Percentiles rank a stretch among this genome's conserved stretches.
phyloP scores from a whole-genome alignment of 768 basidiomycete species.

The Amanita molliuscula region DNA sequence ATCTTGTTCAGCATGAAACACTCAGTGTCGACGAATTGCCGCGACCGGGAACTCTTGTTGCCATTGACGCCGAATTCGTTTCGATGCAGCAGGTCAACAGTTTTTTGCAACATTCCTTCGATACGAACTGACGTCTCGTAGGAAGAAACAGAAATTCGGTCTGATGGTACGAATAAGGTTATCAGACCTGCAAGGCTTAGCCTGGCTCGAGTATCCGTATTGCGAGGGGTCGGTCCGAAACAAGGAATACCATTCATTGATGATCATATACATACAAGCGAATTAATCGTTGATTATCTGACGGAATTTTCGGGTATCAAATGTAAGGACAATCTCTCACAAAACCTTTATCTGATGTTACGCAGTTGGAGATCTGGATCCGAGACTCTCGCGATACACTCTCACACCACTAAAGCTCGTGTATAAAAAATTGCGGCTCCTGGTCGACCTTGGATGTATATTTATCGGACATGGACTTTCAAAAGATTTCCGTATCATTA shows the following conservation, averaged over 20 bases:
- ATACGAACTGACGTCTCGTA: slow-evolving; percentile 17
- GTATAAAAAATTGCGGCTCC: slow-evolving; percentile 90
- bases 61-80: slow-evolving; percentile 98
- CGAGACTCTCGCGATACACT: slow-evolving; percentile 71
- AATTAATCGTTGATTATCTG: slow-evolving; percentile 90
- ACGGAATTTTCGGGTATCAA: slow-evolving; percentile 96
- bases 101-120: background rate
- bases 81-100: slow-evolving; percentile 80
- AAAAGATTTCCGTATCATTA: slow-evolving; percentile 98
- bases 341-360: slow-evolving; percentile 4
- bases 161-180: slow-evolving; percentile 90
- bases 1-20: slow-evolving; percentile 67
- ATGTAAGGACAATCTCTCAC: slow-evolving; percentile 38
- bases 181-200: slow-evolving; percentile 86
- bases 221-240: slow-evolving; percentile 75
- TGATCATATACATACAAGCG: slow-evolving; percentile 95
- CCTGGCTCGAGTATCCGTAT: slow-evolving; percentile 87
- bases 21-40: slow-evolving; percentile 72
- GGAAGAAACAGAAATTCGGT: slow-evolving; percentile 94
- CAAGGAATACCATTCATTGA: slow-evolving; percentile 92
- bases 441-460: slow-evolving; percentile 91
- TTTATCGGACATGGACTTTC: slow-evolving; percentile 97
- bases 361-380: slow-evolving; percentile 88
- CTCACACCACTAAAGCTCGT: slow-evolving; percentile 95
- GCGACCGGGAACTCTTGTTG: slow-evolving; percentile 74